Base-by-base conservation (phyloP, 441 rosid species). In the Pelargonium myrrhifolium region DNA sequence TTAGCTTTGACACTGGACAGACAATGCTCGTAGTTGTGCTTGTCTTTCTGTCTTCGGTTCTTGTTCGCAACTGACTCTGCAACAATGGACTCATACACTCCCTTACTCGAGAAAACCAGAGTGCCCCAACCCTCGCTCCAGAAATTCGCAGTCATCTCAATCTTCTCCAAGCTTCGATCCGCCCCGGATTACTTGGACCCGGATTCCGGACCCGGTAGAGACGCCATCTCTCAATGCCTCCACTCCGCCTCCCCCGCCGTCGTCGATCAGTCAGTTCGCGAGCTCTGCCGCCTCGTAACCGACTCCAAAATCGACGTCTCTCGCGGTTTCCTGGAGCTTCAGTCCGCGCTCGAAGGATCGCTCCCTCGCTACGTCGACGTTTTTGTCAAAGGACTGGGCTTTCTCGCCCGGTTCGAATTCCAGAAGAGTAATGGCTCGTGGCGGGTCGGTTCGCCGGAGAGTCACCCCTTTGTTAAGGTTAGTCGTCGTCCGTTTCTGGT, bases 121-220 rank as follows among this genome's bases (percentile, higher is more conserved):
- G 86, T 80, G 0, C 90, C 90, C 2, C 98, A 90, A 75, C 98
- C 96, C 21, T 87, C 97, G 14, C 83, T 93, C 64, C 94, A 93
- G 74, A 86, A 81, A 73, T 76, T 84, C 76, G 96, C 96, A 0
- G 97, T 89, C n/a, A 76, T 80, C 69, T 86, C 97, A 37, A 74
- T 93, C 68, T 87, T 90, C 86, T 81, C 93, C 62, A 90, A 89
- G 83, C 78, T 89, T 55, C 87, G 94, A 55, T 82, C 90, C 11
- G 79, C 86, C 20, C 87, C 89, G 6, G 55, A 68, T 12, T 69
- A 66, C 67, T 77, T 83, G 6, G 85, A 74, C 35, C 78, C 89
- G 26, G 88, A 87, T 15, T 89, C 94, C 9, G 85, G 69, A 5
- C 78, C 89, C 12, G 95, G 87, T 17, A 72, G 85, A 66, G 77